Conservation (phyloP, 1,284 basidiomycete genomes). For the Moniliophthora roreri region DNA sequence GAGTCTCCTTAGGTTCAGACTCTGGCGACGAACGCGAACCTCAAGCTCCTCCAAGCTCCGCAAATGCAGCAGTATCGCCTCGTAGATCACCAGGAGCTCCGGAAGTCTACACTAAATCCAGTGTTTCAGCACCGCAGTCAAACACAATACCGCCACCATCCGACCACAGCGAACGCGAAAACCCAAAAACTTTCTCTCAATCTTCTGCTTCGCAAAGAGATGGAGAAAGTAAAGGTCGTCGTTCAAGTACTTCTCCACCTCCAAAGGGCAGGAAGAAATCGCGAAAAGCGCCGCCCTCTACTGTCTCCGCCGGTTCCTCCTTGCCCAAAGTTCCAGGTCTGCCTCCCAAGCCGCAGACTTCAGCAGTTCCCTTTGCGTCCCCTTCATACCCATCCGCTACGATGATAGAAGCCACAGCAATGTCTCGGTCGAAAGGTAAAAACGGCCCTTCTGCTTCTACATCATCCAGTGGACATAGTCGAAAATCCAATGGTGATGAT, state of each 20-base stretch:
- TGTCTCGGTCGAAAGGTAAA: slow-evolving; percentile 42
- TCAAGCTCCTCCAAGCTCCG: slow-evolving; percentile 14
- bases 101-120: not conserved
- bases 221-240: not conserved
- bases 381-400: slow-evolving; percentile 48
- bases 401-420: slow-evolving; percentile 56
- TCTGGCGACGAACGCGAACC: slow-evolving; percentile 65
- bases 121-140: not conserved
- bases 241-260: slow-evolving; percentile 7
- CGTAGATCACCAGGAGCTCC: not conserved
- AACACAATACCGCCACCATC: not conserved
- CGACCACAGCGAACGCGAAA: not conserved
- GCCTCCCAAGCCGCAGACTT: slow-evolving; percentile 67
- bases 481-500: slow-evolving; percentile 13
- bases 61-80: slow-evolving; percentile 3
- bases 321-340: slow-evolving; percentile 52
- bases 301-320: slow-evolving; percentile 29
- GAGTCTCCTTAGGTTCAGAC: slow-evolving; percentile 64
- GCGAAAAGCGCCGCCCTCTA: slow-evolving; percentile 20
- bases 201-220: not conserved
- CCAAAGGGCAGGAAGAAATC: slow-evolving; percentile 22
- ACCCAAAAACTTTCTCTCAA: not conserved
- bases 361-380: slow-evolving; percentile 51
- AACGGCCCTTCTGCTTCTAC: slow-evolving; percentile 24
- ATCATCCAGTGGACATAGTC: slow-evolving; percentile 9